These are phyloP conservation scores for Neurospora sp. DNA, from an alignment of 495 filamentous ascomycete species.

Conservation along the genomic window DNA sequence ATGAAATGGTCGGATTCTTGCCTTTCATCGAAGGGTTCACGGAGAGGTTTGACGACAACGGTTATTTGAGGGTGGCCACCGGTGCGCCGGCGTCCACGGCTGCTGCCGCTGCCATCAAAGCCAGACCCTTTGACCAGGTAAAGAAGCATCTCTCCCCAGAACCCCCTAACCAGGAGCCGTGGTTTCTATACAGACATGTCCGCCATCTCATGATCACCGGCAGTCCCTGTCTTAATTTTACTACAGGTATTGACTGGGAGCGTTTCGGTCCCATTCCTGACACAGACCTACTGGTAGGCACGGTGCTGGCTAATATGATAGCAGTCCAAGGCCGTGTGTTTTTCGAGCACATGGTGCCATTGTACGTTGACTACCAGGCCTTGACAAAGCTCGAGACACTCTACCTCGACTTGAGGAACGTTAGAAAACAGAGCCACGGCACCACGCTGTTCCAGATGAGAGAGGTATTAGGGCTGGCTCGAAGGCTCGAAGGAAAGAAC, in stretches of 20 bases:
- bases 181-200: not conserved
- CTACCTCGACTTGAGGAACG: slow-evolving; percentile 7
- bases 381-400: slow-evolving; percentile 10
- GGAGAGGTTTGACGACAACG: not conserved
- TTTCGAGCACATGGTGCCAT: slow-evolving; percentile 1
- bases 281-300: not conserved
- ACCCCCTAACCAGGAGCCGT: not conserved
- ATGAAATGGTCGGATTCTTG: not conserved
- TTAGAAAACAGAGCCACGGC: too few relatives aligned
- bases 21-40: not conserved
- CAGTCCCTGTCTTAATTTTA: not conserved
- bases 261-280: not conserved
- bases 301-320: not conserved
- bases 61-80: not conserved
- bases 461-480: slow-evolving; percentile 1
- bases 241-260: not conserved
- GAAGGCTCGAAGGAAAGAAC: not conserved
- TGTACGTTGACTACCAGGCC: slow-evolving; percentile 5
- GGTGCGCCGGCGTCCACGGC: not conserved
- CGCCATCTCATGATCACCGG: slow-evolving; percentile 3
- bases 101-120: not conserved
- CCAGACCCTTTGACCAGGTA: not conserved
- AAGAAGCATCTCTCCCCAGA: not conserved
- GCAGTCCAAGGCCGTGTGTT: not conserved
- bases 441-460: not conserved